These are phyloP conservation scores for Dysphania ambrosioides DNA, from an alignment of 148 eudicot genomes.

Conservation along the genomic window DNA sequence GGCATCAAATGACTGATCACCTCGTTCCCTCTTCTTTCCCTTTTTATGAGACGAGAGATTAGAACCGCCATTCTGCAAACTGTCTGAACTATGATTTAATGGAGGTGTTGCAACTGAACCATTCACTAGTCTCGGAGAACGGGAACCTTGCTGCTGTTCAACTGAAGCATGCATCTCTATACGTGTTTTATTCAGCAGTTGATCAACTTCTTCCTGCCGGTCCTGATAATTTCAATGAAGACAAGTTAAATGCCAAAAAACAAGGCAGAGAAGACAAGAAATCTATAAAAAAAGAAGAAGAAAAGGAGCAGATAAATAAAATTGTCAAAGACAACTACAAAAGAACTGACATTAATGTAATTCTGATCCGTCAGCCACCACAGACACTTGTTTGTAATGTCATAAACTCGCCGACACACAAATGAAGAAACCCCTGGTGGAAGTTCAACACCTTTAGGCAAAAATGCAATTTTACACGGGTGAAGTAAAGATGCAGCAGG, in stretches of 20 bases:
- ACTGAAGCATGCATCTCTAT: constrained; percentile 67
- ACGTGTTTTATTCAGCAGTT: constrained; percentile 58
- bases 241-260: neutral
- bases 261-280: too few species aligned
- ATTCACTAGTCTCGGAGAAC: constrained; percentile 69
- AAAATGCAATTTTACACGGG: constrained; percentile 89
- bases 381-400: constrained; percentile 62
- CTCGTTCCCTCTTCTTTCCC: constrained; percentile 80
- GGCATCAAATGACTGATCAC: constrained; percentile 53
- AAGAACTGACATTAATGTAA: constrained; percentile 71
- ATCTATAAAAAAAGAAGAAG: too few species aligned
- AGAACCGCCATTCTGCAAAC: constrained; percentile 49
- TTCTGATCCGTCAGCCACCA: constrained; percentile 86
- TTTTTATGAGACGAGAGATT: constrained; percentile 54
- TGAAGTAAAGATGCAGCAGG: constrained; percentile 88
- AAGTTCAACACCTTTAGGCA: constrained; percentile 78
- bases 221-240: constrained; percentile 46
- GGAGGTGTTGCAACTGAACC: constrained; percentile 50
- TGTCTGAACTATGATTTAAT: constrained; percentile 60
- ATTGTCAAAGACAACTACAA: neutral
- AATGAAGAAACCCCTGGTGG: constrained; percentile 71
- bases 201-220: constrained; percentile 85
- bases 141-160: constrained; percentile 60
- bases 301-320: neutral
- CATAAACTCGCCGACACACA: constrained; percentile 81